Conservation (phyloP, 2,329 filamentous ascomycete species). For the Sclerotinia borealis region DNA sequence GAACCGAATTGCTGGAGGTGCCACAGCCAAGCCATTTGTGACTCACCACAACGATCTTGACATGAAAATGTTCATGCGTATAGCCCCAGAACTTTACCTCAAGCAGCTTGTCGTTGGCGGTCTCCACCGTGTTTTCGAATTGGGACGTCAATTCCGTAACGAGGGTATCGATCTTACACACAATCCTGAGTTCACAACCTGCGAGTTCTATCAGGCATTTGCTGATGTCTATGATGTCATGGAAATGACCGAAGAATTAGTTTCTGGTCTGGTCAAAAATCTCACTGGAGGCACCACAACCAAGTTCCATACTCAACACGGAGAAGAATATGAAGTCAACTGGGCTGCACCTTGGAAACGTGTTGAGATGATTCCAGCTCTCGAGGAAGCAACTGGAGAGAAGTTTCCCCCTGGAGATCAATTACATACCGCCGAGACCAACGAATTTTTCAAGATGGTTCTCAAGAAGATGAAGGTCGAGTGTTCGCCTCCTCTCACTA, state of each 20-base stretch:
- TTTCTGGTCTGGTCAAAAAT: conserved; percentile 82
- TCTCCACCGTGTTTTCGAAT: conserved; percentile 89
- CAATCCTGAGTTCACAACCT: conserved; percentile 97
- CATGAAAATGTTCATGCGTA: conserved; percentile 90
- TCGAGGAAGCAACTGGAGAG: conserved; percentile 84
- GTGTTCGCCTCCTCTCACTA: conserved; percentile 84
- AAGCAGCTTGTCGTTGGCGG: conserved; percentile 95
- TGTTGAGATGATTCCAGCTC: conserved; percentile 90
- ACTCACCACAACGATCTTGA: conserved; percentile 95
- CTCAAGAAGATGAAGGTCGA: conserved; percentile 88
- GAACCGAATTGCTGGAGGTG: conserved; percentile 90
- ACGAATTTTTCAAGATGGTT: conserved; percentile 76
- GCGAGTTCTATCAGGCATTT: conserved; percentile 96
- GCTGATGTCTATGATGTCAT: conserved; percentile 88
- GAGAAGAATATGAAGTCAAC: conserved; percentile 85
- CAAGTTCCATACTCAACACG: conserved; percentile 77
- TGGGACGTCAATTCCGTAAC: conserved; percentile 93
- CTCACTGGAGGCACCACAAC: conserved; percentile 82
- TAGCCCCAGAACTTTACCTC: conserved; percentile 91
- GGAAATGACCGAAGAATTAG: conserved; percentile 86
- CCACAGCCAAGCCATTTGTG: conserved; percentile 89
- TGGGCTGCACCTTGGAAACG: conserved; percentile 93
- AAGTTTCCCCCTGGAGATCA: conserved; percentile 88
- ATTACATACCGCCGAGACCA: conserved; percentile 81
- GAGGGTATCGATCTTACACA: conserved; percentile 89